phyloP scores from a whole-genome alignment of 495 filamentous ascomycete species.

The Penicillium salamii region DNA sequence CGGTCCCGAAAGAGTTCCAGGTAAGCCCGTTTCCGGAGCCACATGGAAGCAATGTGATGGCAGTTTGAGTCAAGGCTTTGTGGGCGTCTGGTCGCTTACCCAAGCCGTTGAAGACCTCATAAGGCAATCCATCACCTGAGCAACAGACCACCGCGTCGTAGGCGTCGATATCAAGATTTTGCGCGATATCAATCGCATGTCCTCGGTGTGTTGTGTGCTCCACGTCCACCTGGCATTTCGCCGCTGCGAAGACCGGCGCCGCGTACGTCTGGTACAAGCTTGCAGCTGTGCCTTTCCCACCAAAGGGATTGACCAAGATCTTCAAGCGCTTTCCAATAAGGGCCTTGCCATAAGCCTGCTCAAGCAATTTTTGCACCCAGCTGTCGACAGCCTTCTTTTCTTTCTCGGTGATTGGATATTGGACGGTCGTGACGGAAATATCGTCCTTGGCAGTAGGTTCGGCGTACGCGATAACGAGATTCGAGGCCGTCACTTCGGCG shows the following conservation, averaged over 20 bases:
- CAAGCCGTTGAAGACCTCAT: conserved; percentile 94
- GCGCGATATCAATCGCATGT: conserved; percentile 76
- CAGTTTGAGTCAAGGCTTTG: conserved; percentile 71
- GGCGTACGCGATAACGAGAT: conserved; percentile 77
- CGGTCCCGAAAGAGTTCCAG: conserved; percentile 82
- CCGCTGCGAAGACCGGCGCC: conserved; percentile 80
- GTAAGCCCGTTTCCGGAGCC: conserved; percentile 94
- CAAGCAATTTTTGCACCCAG: conserved; percentile 65
- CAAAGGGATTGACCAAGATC: conserved; percentile 87
- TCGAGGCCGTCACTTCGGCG: conserved; percentile 59
- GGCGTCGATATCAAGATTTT: conserved; percentile 71
- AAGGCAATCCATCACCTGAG: conserved; percentile 87
- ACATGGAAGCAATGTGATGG: conserved; percentile 86
- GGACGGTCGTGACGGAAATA: conserved; percentile 55
- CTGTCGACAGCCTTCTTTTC: conserved; percentile 46
- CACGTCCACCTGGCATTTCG: conserved; percentile 72
- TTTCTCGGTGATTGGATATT: conserved; percentile 57
- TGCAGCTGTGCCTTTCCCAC: conserved; percentile 75
- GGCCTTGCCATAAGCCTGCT: conserved; percentile 69
- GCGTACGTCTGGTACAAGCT: conserved; percentile 73
- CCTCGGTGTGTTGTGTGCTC: conserved; percentile 68
- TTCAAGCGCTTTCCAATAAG: conserved; percentile 73
- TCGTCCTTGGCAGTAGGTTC: conserved; percentile 50
- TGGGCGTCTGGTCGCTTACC: conserved; percentile 71
- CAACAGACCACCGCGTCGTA: conserved; percentile 85